These are phyloP conservation scores for Chrysanthemum lavandulifolium DNA, from an alignment of 129 eudicot species.

Conservation along the genomic window DNA sequence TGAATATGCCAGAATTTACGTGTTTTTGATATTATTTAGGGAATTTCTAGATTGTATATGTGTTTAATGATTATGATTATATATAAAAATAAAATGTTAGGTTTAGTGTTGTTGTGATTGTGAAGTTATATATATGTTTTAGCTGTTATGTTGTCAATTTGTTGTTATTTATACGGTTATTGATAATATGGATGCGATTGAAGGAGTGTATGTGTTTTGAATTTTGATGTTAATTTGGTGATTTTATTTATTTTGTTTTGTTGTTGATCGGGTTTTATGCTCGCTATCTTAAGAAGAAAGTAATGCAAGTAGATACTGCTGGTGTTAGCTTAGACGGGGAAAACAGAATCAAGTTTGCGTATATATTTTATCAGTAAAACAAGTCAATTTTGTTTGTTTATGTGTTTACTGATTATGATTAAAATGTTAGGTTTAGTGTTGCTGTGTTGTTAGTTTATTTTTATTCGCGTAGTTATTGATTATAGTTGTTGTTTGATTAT, in stretches of 20 bases:
- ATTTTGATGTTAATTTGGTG: too few relatives aligned
- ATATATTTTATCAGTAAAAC: too few relatives aligned
- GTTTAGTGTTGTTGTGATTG: constrained; percentile 16
- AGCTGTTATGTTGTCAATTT: neutral
- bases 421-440: too few relatives aligned
- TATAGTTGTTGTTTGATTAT: neutral
- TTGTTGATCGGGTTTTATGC: too few relatives aligned
- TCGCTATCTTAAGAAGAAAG: neutral
- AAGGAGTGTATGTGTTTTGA: too few relatives aligned
- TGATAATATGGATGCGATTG: neutral
- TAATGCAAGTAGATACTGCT: neutral
- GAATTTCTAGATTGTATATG: neutral
- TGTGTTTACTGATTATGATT: too few relatives aligned
- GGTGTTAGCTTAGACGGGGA: neutral
- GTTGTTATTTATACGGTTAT: neutral
- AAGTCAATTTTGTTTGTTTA: too few relatives aligned
- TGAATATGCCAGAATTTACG: neutral
- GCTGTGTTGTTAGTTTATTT: too few relatives aligned
- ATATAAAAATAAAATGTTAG: neutral
- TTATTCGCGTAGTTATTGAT: too few relatives aligned
- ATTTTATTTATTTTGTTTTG: too few relatives aligned
- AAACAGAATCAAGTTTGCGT: too few relatives aligned
- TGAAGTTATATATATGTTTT: neutral
- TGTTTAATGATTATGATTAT: constrained; percentile 1
- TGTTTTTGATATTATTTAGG: too few relatives aligned